Evolutionary conservation across 106 monocot species (phyloP), one percentile per base, ranked within the genome.

Genomic region (Dendrobium chrysotoxum): DNA sequence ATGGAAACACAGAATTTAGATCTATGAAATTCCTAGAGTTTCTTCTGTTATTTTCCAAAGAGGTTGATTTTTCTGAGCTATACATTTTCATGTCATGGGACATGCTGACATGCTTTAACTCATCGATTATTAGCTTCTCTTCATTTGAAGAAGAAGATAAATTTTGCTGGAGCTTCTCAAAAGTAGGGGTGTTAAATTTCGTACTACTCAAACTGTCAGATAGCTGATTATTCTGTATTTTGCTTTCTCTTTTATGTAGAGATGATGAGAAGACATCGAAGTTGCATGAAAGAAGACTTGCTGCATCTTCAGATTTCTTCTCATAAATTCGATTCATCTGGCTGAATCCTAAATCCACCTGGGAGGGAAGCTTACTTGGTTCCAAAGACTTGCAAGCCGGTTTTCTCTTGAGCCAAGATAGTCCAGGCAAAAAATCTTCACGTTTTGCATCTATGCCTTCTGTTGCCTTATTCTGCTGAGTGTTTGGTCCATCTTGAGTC

Each of bases 1-100:
- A 55, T 28, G 72, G 44, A 76, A 78, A 42, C 40, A 41, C 61
- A 74, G 76, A 85, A 75, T 93, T 94, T 70, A 94, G 80, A 83
- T 94, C 81, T 67, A 90, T 88, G 79, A 77, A 31, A 53, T 78
- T 64, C 78, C 68, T 75, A 0, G 25, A 31, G 15, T 68, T 75
- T 5, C 8, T 44, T 25, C 25, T 35, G 42, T 28, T 77, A 68
- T 81, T 84, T 45, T 44, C 75, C 9, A 41, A 20, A 12, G n/a
- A 5, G 28, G 66, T 6, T 11, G 20, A 71, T 3, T 86, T 79
- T 79, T 77, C 61, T 17, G 40, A 79, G 50, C 53, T 10, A 3
- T 0, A 4, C 20, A 18, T 5, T n/a, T 78, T 72, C 15, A 31
- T 58, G 30, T 75, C 79, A 72, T 5, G 50, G 20, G 18, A n/a